A percentile compares a stretch with the other conserved stretches of the same genome.
Evolutionary conservation across 257 asterid species (phyloP).

Genomic region (Capsicum chinense): DNA sequence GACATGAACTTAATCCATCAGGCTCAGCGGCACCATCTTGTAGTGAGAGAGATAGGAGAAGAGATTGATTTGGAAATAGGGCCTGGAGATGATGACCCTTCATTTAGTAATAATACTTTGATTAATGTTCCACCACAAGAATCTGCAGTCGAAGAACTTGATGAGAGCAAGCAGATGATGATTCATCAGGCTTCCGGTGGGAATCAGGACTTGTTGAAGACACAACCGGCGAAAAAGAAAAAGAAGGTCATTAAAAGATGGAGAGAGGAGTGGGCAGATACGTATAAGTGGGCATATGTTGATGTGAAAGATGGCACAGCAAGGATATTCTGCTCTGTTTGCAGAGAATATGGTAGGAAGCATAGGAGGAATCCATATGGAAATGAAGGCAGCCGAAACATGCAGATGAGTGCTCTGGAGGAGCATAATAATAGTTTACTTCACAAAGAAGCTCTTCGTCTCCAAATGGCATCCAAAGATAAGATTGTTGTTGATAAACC

Average conservation of each 20-base stretch:
- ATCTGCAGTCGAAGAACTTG: slow-evolving; percentile 74
- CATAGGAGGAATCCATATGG: slow-evolving; percentile 99
- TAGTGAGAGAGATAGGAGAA: slow-evolving; percentile 85
- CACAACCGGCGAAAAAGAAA: slow-evolving; percentile 82
- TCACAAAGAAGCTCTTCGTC: slow-evolving; percentile 98
- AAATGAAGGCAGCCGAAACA: slow-evolving; percentile 98
- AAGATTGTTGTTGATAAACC: slow-evolving; percentile 85
- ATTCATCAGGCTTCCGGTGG: slow-evolving; percentile 66
- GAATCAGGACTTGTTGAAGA: slow-evolving; percentile 71
- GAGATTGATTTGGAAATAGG: slow-evolving; percentile 97
- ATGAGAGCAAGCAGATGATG: slow-evolving; percentile 72
- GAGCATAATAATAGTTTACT: slow-evolving; percentile 98
- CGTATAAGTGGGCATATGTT: slow-evolving; percentile 98
- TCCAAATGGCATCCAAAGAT: slow-evolving; percentile 96
- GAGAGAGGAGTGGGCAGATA: slow-evolving; percentile 99
- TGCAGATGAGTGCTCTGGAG: slow-evolving; percentile 99
- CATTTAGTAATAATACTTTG: slow-evolving; percentile 70
- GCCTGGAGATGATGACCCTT: slow-evolving; percentile 82
- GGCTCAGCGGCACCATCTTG: slow-evolving; percentile 91
- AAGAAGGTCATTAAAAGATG: slow-evolving; percentile 97
- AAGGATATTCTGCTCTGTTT: slow-evolving; percentile 95
- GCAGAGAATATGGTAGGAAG: slow-evolving; percentile 97
- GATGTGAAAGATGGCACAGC: slow-evolving; percentile 94
- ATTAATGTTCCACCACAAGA: slow-evolving; percentile 75
- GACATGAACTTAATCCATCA: slow-evolving; percentile 95